Base-by-base conservation (phyloP, 495 filamentous ascomycete genomes). In the Annulohypoxylon stygium region DNA sequence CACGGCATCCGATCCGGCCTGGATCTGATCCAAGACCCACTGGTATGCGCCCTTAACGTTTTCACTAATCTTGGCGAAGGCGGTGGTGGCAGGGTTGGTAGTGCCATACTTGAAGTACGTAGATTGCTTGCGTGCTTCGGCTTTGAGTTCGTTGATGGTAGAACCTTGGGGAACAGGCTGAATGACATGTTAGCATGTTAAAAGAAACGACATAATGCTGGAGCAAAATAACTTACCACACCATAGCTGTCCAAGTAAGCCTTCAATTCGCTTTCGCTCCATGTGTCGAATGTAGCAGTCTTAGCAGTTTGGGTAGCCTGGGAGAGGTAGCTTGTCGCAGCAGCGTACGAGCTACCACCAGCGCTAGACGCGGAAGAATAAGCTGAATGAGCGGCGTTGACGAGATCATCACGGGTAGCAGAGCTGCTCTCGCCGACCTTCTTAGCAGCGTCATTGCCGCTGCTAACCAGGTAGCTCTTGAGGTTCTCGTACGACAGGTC, bases 61-160 rank as follows among this genome's bases (percentile, higher is more conserved):
- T 53, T 89, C 86, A 71, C 86, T 80, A 59, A 93, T 60, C 79
- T 89, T 90, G 76, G 88, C 90, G 65, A 88, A 90, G 55, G 93
- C 81, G 4, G 90, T 92, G 30, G 85, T 87, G 63, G 86, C 81
- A 0, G 92, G 92, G 25, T 81, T 88, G 18, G 85, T 89, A 8
- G 91, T 92, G 60, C 92, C 92, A 75, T 94, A 93, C 78, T 86
- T 87, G 86, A 93, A 94, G 81, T 91, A 94, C 11, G 90, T 91
- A 8, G 86, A 85, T 64, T 93, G 89, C 73, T 90, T 90, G 59
- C 92, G 89, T 11, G 91, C 92, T 47, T 90, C 84, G 23, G 91
- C 89, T 43, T 84, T 86, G 53, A 93, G 83, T 71, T 92, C 84
- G 69, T 92, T 90, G 61, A 86, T 75, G 63, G 74, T 87, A 4